These are phyloP conservation scores for Diaporthe sp. DNA, from an alignment of 2,329 filamentous ascomycete species.

Conservation along the genomic window DNA sequence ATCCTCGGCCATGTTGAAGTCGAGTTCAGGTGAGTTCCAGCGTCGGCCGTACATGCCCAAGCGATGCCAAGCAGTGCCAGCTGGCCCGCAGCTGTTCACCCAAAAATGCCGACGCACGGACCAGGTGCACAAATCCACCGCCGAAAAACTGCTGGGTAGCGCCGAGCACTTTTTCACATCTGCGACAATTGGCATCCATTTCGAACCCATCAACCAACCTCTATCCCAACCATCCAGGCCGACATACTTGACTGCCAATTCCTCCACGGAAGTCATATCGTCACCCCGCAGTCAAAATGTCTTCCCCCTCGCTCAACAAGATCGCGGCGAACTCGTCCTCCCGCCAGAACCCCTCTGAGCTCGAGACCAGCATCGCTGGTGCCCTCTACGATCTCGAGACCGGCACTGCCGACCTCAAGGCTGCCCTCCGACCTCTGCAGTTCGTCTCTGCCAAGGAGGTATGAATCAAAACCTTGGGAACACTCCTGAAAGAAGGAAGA, in stretches of 20 bases:
- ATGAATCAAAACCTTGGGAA: constrained; percentile 24
- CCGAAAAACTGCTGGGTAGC: constrained; percentile 26
- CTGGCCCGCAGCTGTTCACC: not conserved
- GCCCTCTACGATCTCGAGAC: constrained; percentile 99
- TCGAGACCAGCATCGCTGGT: constrained; percentile 95
- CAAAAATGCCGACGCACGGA: not conserved
- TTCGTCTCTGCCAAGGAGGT: constrained; percentile 99
- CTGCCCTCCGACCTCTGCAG: constrained; percentile 95
- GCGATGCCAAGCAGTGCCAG: constrained; percentile 1
- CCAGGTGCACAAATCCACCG: constrained; percentile 27
- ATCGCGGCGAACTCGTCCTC: constrained; percentile 98
- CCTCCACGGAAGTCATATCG: constrained; percentile 38
- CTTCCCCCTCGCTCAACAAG: constrained; percentile 88
- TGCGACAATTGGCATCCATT: not conserved
- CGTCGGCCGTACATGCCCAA: too few species aligned
- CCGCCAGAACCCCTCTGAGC: constrained; percentile 94
- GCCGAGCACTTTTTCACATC: constrained; percentile 14
- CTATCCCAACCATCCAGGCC: constrained; percentile 34
- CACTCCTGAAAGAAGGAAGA: not conserved
- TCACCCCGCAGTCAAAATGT: constrained; percentile 65
- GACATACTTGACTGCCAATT: constrained; percentile 35
- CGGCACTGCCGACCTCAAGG: constrained; percentile 98
- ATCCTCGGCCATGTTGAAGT: not conserved
- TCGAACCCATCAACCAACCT: constrained; percentile 27
- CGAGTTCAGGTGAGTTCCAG: not conserved